A percentile compares a stretch with the other conserved stretches of the same genome.
phyloP scores from a whole-genome alignment of 2,329 filamentous ascomycete species.

The Colletotrichum scovillei region DNA sequence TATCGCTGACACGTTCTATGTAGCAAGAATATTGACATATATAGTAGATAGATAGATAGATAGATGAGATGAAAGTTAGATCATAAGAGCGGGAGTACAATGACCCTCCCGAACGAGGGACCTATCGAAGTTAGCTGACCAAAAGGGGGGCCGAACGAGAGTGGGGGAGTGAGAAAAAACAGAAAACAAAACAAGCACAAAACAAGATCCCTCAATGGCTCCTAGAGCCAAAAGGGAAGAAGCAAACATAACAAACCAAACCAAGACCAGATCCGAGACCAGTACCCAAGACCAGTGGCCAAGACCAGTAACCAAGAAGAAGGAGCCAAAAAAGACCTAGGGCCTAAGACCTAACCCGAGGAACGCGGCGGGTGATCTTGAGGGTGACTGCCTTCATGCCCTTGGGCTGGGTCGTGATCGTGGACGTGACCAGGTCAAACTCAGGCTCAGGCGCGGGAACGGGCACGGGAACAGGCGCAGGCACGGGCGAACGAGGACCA shows the following conservation, averaged over 20 bases:
- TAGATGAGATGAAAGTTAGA: neutral
- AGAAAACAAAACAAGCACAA: neutral
- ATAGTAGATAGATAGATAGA: neutral
- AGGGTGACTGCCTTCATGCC: neutral
- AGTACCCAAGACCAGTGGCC: neutral
- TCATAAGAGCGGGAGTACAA: neutral
- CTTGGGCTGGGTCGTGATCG: neutral
- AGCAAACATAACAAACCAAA: neutral
- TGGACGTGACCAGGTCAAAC: neutral
- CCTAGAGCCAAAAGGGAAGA: neutral
- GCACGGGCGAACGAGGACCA: neutral
- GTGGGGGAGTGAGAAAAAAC: neutral
- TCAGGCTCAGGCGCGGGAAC: neutral
- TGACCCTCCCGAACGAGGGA: neutral
- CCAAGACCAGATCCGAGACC: neutral
- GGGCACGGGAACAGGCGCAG: too few relatives aligned
- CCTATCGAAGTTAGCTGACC: neutral
- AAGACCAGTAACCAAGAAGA: neutral
- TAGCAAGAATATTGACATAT: neutral
- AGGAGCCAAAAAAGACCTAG: neutral
- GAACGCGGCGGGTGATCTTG: neutral
- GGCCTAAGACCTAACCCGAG: neutral
- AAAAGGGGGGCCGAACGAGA: neutral
- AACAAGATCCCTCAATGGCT: neutral
- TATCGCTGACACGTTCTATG: neutral